phyloP scores from a whole-genome alignment of 2,329 filamentous ascomycete genomes.

The Calonectria pauciramosa region DNA sequence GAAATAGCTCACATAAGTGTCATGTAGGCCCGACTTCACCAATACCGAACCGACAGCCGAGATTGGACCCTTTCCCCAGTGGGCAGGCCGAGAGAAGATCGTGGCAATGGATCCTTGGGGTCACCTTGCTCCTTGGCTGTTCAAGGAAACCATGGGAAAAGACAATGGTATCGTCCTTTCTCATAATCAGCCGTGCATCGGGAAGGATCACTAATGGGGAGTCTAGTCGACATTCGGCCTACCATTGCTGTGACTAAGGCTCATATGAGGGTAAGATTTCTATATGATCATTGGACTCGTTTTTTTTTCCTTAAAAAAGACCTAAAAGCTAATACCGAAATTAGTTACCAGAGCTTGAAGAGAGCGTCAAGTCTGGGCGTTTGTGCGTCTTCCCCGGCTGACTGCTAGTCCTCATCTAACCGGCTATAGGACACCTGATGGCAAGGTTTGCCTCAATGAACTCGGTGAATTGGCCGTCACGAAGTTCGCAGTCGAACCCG shows the following conservation, averaged over 20 bases:
- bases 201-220: background rate
- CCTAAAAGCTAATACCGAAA: slow-evolving; percentile 14
- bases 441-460: slow-evolving; percentile 91
- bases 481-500: slow-evolving; percentile 96
- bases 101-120: slow-evolving; percentile 97
- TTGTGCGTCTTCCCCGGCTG: slow-evolving; percentile 60
- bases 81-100: slow-evolving; percentile 92
- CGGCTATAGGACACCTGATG: slow-evolving; percentile 72
- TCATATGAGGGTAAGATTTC: slow-evolving; percentile 79
- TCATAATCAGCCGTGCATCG: too few relatives aligned
- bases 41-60: slow-evolving; percentile 92
- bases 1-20: slow-evolving; percentile 14
- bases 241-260: slow-evolving; percentile 94
- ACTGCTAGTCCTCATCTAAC: slow-evolving; percentile 24
- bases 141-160: slow-evolving; percentile 81
- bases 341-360: slow-evolving; percentile 88
- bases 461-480: slow-evolving; percentile 91
- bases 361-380: slow-evolving; percentile 85
- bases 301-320: background rate
- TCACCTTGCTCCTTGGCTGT: slow-evolving; percentile 87
- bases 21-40: slow-evolving; percentile 68
- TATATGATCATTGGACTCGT: background rate
- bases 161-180: slow-evolving; percentile 70
- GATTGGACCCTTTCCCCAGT: slow-evolving; percentile 91
- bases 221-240: slow-evolving; percentile 82